A percentile compares a stretch with the other conserved stretches of the same genome.
Evolutionary conservation across 306 rosid species (phyloP).

Genomic region (Abrus pulchellus): DNA sequence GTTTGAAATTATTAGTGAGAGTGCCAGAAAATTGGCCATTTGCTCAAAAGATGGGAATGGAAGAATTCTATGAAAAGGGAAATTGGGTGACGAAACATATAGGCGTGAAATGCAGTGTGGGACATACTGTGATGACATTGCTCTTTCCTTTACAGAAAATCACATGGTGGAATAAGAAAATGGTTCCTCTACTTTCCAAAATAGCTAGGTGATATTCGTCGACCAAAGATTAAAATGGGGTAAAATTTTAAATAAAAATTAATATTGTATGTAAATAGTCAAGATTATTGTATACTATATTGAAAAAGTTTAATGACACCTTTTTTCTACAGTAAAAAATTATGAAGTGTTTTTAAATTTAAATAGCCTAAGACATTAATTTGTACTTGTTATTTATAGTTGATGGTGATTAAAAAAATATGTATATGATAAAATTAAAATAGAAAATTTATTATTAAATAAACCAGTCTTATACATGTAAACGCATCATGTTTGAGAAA

Average conservation of each 20-base stretch:
- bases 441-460: no score
- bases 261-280: not conserved
- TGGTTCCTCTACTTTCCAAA: not conserved
- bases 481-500: not conserved
- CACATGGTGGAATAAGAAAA: constrained; percentile 47
- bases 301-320: not conserved
- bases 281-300: not conserved
- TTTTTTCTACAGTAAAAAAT: no score
- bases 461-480: no score
- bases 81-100: constrained; percentile 8
- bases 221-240: not conserved
- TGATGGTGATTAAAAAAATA: no score
- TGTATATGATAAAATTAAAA: no score
- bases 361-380: no score
- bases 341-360: no score
- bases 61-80: constrained; percentile 27
- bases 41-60: not conserved
- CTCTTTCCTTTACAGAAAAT: constrained; percentile 31
- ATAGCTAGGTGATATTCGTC: not conserved
- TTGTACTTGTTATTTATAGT: no score
- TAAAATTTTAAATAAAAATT: not conserved
- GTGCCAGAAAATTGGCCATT: constrained; percentile 56
- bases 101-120: constrained; percentile 49
- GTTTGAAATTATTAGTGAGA: constrained; percentile 50
- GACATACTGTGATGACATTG: constrained; percentile 10